Evolutionary conservation across 805 yeast genomes (phyloP), one percentile per base, ranked within the genome.

Genomic region (Saturnispora saitoi): DNA sequence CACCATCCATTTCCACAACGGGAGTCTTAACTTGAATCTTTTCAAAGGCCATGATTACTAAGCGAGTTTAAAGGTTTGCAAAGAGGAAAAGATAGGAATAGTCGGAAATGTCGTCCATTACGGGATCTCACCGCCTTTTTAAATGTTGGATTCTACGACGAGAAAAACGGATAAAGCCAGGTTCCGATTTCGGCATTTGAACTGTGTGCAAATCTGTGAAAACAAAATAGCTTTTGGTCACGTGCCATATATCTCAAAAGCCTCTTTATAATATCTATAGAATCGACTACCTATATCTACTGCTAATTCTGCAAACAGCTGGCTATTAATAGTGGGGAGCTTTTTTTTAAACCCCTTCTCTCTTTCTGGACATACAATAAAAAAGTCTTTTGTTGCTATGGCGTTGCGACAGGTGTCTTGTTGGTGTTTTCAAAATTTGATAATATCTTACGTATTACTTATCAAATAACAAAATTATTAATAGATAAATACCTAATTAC

Each of bases 1-100:
- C 98, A 55, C 98, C 98, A 61, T 91, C 98, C 85, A 91, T 80
- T 67, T 91, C 98, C 54, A 91, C 98, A 58, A 91, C 78, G 55
- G 98, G 98, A 60, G 78, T 85, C 66, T 77, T 75, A 50, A 91
- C 97, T 55, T 76, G 71, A 66, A 91, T 83, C 65, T 89, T 89
- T 34, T 60, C 55, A 42, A 61, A 57, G 8, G 59, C 56, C 58
- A 56, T 57, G 42, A 47, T 32, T 12, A 15, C 19, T 17, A 17
- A 17, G 19, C 38, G 17, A 34, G 11, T 6, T 19, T 34, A 10
- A 10, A 34, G 24, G 22, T 17, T 15, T 34, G 10, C 5, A 19
- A 11, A 34, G 11, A 34, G 38, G 38, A 34, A 34, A 34, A 34
- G 38, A 6, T 11, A 7, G 24, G 15, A 20, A 10, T 17, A 17